Evolutionary conservation across 768 basidiomycete species (phyloP).

Genomic region (Amanita pseudoporphyria): DNA sequence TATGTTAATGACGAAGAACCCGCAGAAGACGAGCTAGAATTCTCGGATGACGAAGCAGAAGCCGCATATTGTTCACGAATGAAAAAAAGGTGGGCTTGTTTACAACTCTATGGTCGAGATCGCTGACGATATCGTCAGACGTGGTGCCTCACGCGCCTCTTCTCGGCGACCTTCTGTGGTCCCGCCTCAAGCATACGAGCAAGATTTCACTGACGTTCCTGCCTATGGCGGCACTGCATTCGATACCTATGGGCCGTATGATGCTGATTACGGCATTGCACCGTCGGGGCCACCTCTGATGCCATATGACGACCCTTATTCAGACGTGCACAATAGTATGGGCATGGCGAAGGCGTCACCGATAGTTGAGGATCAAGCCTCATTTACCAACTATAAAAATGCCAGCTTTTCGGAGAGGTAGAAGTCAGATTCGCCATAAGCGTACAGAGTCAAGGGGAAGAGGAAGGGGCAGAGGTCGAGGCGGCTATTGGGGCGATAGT

Average conservation of each 20-base stretch:
- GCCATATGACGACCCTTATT: conserved; percentile 77
- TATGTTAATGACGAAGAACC: conserved; percentile 91
- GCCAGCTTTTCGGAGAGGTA: neutral
- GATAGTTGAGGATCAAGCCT: conserved; percentile 1
- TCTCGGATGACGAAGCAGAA: conserved; percentile 93
- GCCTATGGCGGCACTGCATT: conserved; percentile 51
- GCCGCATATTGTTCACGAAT: conserved; percentile 53
- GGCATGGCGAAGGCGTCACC: conserved; percentile 15
- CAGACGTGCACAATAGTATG: conserved; percentile 30
- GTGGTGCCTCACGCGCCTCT: conserved; percentile 41
- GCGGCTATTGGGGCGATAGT: conserved; percentile 21
- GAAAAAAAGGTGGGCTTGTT: conserved; percentile 44
- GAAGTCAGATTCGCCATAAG: neutral
- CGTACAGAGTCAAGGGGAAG: conserved; percentile 21
- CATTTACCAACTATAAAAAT: neutral
- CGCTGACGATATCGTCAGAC: conserved; percentile 26
- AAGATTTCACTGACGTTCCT: conserved; percentile 38
- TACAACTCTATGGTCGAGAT: conserved; percentile 3
- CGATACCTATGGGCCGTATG: conserved; percentile 59
- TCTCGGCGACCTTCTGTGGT: conserved; percentile 49
- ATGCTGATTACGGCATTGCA: conserved; percentile 46
- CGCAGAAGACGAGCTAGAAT: conserved; percentile 83
- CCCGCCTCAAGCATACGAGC: conserved; percentile 42
- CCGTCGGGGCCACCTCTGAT: conserved; percentile 56
- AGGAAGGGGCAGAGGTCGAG: conserved; percentile 25